Base-by-base conservation (phyloP, 495 filamentous ascomycete genomes). In the Penicillium goetzii region DNA sequence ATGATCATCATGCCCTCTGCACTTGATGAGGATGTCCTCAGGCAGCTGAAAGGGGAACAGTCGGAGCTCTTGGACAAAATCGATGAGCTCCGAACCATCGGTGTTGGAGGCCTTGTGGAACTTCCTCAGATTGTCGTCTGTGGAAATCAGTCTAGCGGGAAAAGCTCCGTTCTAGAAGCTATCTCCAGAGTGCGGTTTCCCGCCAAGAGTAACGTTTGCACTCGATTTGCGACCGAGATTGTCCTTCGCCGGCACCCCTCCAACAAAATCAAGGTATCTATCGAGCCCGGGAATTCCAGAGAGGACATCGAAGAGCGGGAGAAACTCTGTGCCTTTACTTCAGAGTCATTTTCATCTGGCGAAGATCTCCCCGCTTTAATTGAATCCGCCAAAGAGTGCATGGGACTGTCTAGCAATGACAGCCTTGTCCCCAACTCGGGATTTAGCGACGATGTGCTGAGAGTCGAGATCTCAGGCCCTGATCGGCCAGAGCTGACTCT, bases 71-170 rank as follows among this genome's bases (percentile, higher is more conserved):
- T 89, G 19, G 82, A 90, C 63, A 77, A 78, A 14, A 84, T 90
- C 38, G 87, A 88, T 63, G 78, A 76, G 4, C 74, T 90, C 4
- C 84, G 87, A 10, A 72, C 72, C 0, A 74, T 80, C 17, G 87
- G 87, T 0, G 79, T 89, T 59, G 81, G 78, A 51, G 72, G 75
- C 14, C 79, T 85, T 59, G 73, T 91, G 5, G 79, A 83, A n/a
- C 80, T 91, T 0, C 90, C 90, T 0, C 88, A 92, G 61, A 78
- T 94, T 26, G 81, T 92, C 14, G 89, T 92, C n/a, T 88, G 88
- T 60, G 89, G 90, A 0, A 84, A 89, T 67, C 88, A 91, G 64
- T 89, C 86, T 0, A 83, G 84, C 12, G 90, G 90, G 2, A 92
- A 92, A 65, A 89, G 86, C 66, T 92, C 89, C 0, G 88, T 92